Evolutionary conservation across 495 filamentous ascomycete species (phyloP).

Genomic region (Lophiostoma macrostomum): DNA sequence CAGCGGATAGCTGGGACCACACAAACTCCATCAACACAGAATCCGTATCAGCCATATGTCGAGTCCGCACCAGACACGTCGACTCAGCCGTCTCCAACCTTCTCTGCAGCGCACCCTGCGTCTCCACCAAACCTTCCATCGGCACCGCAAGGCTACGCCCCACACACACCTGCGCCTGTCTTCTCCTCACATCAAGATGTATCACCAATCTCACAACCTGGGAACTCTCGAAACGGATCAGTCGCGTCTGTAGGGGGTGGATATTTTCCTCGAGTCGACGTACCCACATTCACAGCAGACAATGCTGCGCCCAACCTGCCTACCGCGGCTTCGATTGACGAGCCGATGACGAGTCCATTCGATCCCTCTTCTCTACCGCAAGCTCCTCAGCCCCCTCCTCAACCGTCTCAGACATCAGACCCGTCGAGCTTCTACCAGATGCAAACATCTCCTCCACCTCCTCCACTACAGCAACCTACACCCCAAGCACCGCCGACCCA

Average conservation of each 20-base stretch:
- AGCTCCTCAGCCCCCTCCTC: constrained; percentile 19
- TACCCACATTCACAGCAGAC: constrained; percentile 44
- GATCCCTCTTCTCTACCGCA: constrained; percentile 2
- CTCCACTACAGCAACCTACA: constrained; percentile 11
- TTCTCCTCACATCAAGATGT: constrained; percentile 37
- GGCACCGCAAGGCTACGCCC: constrained; percentile 13
- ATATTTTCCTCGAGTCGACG: constrained; percentile 50
- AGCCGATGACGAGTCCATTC: constrained; percentile 21
- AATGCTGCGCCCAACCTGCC: constrained; percentile 16
- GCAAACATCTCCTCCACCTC: constrained; percentile 11
- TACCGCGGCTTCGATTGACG: constrained; percentile 27
- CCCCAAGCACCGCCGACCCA: constrained; percentile 5
- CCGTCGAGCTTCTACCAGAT: constrained; percentile 31
- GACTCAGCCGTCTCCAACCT: constrained; percentile 49
- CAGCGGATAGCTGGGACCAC: constrained; percentile 48
- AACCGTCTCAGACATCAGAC: constrained; percentile 17
- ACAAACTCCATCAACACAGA: background rate
- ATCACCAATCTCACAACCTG: constrained; percentile 41
- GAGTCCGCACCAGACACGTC: constrained; percentile 36
- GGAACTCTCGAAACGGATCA: constrained; percentile 28
- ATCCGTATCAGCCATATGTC: constrained; percentile 36
- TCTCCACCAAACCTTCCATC: constrained; percentile 20
- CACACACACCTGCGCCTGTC: constrained; percentile 21
- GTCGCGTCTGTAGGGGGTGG: constrained; percentile 47
- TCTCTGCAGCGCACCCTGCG: constrained; percentile 20